Evolutionary conservation across 768 basidiomycete species (phyloP), one percentile per base, ranked within the genome.

Genomic region (Brasilioporus rufonigricans): DNA sequence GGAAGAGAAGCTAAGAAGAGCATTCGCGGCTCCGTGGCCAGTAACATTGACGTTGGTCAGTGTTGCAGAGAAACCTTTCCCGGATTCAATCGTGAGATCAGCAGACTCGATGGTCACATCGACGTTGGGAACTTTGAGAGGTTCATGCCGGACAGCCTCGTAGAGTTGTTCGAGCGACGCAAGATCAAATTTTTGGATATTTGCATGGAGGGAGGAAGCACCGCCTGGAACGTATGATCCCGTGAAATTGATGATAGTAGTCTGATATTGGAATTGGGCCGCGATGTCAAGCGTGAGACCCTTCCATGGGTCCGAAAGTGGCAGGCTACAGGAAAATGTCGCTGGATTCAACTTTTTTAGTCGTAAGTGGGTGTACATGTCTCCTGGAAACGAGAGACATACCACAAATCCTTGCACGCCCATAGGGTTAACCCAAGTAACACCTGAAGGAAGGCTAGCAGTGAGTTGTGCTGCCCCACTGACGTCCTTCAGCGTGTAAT

Each of bases 71-170:
- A 55, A 55, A 14, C 54, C 54, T 3, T 39, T 29, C 16, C 16
- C 21, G 13, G 54, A 50, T 14, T 21, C 33, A 13, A 55, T 31
- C 11, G 41, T 39, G n/a, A 55, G 19, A n/a, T 44, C 48, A 14
- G 48, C 54, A 16, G 54, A 50, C 35, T 45, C 32, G 9, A 55
- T 55, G 24, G 54, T 50, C 19, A 55, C 54, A 26, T 50, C 43
- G 11, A 55, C 41, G 3, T 24, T 36, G 9, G 54, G 54, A 31
- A 23, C 4, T 26, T 55, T 50, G 54, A 55, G 40, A 4, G 19
- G 21, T 19, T 49, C 43, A 18, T 45, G 40, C 6, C 19, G 41
- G 18, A 55, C 3, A 26, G 43, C 35, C 35, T 55, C 27, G 13
- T 44, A 55, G 26, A 55, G 47, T 23, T 44, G 33, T 32, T 48